Percentiles rank a stretch among this genome's conserved stretches.
Evolutionary conservation across 805 yeast species (phyloP).

Genomic region (Saturnispora hagleri): DNA sequence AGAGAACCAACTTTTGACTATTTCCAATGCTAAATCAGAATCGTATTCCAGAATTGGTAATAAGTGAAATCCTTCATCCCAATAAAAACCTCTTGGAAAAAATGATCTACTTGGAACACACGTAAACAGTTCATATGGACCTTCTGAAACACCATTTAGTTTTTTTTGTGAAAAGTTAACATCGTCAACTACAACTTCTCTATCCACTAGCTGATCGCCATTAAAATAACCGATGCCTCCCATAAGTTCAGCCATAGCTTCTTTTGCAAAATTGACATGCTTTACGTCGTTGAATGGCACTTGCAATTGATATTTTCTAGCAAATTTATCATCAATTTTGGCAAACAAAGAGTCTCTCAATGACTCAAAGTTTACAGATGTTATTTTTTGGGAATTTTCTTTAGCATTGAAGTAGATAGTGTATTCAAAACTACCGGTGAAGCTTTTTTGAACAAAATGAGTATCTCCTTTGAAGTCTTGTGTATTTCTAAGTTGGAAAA

Average conservation of each 20-base stretch:
- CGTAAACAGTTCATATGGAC: slow-evolving; percentile 69
- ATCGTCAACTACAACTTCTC: slow-evolving; percentile 58
- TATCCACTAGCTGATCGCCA: slow-evolving; percentile 77
- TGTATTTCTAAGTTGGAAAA: slow-evolving; percentile 48
- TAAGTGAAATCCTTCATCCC: slow-evolving; percentile 98
- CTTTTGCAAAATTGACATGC: slow-evolving; percentile 58
- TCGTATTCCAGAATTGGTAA: slow-evolving; percentile 77
- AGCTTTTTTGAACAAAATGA: slow-evolving; percentile 71
- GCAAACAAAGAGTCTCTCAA: slow-evolving; percentile 28
- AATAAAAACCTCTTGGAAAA: slow-evolving; percentile 93
- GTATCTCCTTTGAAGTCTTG: slow-evolving; percentile 61
- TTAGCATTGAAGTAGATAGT: slow-evolving; percentile 53
- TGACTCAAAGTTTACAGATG: slow-evolving; percentile 28
- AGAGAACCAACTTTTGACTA: slow-evolving; percentile 79
- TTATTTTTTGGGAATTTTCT: slow-evolving; percentile 32
- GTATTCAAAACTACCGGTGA: slow-evolving; percentile 66
- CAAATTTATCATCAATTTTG: slow-evolving; percentile 46
- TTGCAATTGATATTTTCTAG: slow-evolving; percentile 37
- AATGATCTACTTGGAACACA: slow-evolving; percentile 88
- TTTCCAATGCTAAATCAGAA: slow-evolving; percentile 69
- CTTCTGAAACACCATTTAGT: slow-evolving; percentile 50
- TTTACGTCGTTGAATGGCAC: slow-evolving; percentile 42
- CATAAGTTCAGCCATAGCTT: slow-evolving; percentile 67
- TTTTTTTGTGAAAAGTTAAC: slow-evolving; percentile 51
- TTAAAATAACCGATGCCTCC: slow-evolving; percentile 88